Conservation (phyloP, 2,329 filamentous ascomycete genomes). For the Aspergillus luchuensis region DNA sequence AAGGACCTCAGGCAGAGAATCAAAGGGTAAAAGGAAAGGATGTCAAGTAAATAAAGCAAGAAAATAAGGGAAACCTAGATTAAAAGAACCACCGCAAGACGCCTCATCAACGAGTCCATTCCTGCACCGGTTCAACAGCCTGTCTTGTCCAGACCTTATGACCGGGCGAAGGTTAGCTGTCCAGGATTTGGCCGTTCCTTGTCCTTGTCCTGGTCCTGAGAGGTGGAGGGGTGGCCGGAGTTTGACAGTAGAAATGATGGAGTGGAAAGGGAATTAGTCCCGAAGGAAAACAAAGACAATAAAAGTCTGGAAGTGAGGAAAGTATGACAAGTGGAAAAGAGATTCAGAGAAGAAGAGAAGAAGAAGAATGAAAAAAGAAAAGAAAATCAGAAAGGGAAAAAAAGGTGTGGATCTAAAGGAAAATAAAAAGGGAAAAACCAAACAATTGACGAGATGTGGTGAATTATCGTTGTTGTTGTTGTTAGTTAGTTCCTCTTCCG, state of each 20-base stretch:
- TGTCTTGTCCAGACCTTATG: conserved; percentile 25
- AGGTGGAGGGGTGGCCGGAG: not conserved
- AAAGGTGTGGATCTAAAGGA: not conserved
- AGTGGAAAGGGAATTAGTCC: not conserved
- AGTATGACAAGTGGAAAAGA: not conserved
- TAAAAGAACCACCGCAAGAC: conserved; percentile 25
- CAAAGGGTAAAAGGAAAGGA: conserved; percentile 7
- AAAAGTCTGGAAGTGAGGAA: not conserved
- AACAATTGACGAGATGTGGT: conserved; percentile 1
- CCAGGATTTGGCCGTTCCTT: conserved; percentile 6
- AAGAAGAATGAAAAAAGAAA: conserved; percentile 4
- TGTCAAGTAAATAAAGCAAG: conserved; percentile 5
- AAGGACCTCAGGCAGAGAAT: not conserved
- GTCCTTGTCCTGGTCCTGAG: not conserved
- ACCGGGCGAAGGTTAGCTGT: conserved; percentile 7
- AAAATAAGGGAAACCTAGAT: conserved; percentile 5
- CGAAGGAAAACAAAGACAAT: not conserved
- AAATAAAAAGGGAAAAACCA: not conserved
- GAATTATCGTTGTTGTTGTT: not conserved
- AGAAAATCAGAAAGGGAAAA: not conserved
- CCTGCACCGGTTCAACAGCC: conserved; percentile 34
- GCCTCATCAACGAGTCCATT: conserved; percentile 41
- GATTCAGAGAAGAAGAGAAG: not conserved
- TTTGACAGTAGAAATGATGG: not conserved
- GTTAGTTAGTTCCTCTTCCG: not conserved